phyloP scores from a whole-genome alignment of 2,329 filamentous ascomycete genomes.

The Acephala macrosclerotiorum region DNA sequence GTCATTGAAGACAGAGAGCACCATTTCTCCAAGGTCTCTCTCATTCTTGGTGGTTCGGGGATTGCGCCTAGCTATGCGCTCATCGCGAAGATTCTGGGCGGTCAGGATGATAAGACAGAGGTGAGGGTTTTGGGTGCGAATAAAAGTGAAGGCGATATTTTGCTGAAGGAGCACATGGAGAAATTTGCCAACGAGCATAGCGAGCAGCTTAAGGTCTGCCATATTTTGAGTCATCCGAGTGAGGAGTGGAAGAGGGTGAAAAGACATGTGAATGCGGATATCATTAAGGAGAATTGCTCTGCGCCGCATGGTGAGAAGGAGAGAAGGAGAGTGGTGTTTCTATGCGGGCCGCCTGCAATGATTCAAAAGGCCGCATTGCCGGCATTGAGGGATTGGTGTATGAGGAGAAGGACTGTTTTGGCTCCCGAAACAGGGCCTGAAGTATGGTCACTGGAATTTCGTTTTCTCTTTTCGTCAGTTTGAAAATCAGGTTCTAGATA shows the following conservation, averaged over 20 bases:
- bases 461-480: background rate
- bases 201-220: conserved; percentile 52
- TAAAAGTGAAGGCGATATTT: conserved; percentile 54
- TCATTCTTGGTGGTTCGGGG: conserved; percentile 58
- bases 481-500: too few relatives aligned
- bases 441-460: background rate
- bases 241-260: conserved; percentile 54
- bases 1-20: conserved; percentile 50
- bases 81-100: conserved; percentile 51
- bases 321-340: conserved; percentile 51
- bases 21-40: conserved; percentile 52
- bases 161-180: conserved; percentile 53
- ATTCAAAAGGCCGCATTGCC: conserved; percentile 60
- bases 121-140: conserved; percentile 57
- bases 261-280: conserved; percentile 52
- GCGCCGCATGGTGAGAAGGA: conserved; percentile 44
- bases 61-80: conserved; percentile 60
- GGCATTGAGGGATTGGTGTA: conserved; percentile 45
- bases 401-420: conserved; percentile 17
- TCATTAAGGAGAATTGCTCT: conserved; percentile 52
- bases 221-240: conserved; percentile 54
- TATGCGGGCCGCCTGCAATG: conserved; percentile 59
- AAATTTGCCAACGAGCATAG: conserved; percentile 47
- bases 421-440: background rate
- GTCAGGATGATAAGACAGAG: conserved; percentile 46